Conservation (phyloP, 495 filamentous ascomycete genomes). For the Tuber melanosporum region DNA sequence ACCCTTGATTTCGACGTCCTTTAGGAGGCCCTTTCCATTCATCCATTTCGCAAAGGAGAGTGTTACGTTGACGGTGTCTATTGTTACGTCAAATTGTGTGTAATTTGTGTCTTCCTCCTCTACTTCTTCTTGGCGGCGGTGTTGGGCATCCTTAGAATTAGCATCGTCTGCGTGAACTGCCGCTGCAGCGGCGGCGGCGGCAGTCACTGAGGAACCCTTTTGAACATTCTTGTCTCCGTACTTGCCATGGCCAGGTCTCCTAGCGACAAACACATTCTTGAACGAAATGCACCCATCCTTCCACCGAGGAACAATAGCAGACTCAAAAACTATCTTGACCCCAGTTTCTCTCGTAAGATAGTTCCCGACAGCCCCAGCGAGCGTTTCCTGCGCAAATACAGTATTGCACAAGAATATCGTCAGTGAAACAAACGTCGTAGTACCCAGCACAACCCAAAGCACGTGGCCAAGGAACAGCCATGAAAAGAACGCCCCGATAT, state of each 20-base stretch:
- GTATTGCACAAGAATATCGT: constrained; percentile 87
- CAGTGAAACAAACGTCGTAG: constrained; percentile 93
- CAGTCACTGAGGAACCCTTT: constrained; percentile 82
- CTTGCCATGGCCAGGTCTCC: constrained; percentile 68
- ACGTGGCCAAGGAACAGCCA: constrained; percentile 92
- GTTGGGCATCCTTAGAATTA: constrained; percentile 37
- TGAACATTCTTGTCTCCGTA: constrained; percentile 60
- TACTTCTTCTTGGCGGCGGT: constrained; percentile 28
- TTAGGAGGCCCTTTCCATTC: constrained; percentile 86
- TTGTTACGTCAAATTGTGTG: constrained; percentile 92
- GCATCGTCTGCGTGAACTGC: constrained; percentile 52
- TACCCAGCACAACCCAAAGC: constrained; percentile 88
- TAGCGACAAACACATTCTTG: constrained; percentile 91
- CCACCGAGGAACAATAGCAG: constrained; percentile 94
- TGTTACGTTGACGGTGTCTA: constrained; percentile 92
- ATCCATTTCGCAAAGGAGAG: constrained; percentile 97
- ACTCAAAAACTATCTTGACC: constrained; percentile 94
- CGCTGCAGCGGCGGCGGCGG: constrained; percentile 78
- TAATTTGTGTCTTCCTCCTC: constrained; percentile 90
- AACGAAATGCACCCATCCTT: constrained; percentile 89
- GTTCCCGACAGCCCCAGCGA: constrained; percentile 88
- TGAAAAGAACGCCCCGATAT: constrained; percentile 89
- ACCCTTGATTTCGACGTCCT: constrained; percentile 87
- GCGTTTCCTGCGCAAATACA: constrained; percentile 92
- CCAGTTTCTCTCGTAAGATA: constrained; percentile 92